These are phyloP conservation scores for Cyberlindnera xylosilytica DNA, from an alignment of 805 yeast species.

Conservation along the genomic window DNA sequence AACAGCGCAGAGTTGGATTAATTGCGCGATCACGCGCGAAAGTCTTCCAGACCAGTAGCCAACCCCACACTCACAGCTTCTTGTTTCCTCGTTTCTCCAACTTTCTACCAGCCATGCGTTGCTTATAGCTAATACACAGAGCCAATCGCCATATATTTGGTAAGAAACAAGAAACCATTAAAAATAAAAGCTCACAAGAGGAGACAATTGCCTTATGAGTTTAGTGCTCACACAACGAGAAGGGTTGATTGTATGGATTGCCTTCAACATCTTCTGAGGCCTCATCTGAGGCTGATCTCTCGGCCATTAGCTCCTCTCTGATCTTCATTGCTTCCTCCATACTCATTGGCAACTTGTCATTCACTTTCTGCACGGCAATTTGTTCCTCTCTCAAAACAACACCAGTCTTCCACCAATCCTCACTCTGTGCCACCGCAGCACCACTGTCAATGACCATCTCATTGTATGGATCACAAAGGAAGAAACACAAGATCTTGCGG, in stretches of 20 bases:
- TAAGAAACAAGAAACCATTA: no score
- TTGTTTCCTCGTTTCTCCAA: no score
- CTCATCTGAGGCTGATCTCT: conserved; percentile 1
- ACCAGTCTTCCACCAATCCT: conserved; percentile 9
- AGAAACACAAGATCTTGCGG: conserved; percentile 11
- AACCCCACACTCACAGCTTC: no score
- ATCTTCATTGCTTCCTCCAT: not conserved
- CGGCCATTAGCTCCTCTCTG: conserved; percentile 2
- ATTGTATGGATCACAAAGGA: conserved; percentile 11
- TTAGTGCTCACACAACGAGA: conserved; percentile 10
- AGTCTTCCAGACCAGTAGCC: no score
- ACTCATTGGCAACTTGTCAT: conserved; percentile 4
- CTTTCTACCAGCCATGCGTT: no score
- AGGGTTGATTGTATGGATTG: not conserved
- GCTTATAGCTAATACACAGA: no score
- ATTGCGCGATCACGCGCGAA: no score
- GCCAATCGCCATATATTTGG: no score
- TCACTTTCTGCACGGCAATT: not conserved
- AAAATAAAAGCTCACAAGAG: no score
- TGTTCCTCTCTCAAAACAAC: conserved; percentile 1
- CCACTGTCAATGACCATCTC: conserved; percentile 2
- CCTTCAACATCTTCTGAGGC: conserved; percentile 1
- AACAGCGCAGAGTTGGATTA: no score
- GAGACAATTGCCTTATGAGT: no score
- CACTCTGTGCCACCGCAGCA: not conserved